A percentile compares a stretch with the other conserved stretches of the same genome.
These are phyloP conservation scores for Cylindrotheca fusiformis DNA, from an alignment of 108 stramenopile species.

Conservation along the genomic window DNA sequence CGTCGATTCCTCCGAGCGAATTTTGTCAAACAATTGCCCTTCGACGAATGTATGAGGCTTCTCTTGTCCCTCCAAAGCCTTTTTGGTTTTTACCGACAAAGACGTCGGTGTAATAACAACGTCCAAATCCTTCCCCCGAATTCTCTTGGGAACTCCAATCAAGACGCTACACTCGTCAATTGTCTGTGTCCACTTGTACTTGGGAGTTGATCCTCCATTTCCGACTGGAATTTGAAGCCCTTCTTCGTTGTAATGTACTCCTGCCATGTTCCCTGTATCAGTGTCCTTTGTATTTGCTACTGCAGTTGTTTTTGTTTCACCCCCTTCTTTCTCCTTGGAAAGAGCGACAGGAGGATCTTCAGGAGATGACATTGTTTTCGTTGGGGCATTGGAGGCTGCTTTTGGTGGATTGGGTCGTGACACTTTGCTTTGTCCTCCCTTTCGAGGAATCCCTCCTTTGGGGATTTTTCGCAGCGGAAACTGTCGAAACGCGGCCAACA, in stretches of 20 bases:
- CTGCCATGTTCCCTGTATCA: constrained; percentile 12
- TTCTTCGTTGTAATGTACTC: constrained; percentile 67
- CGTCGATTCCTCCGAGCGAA: constrained; percentile 67
- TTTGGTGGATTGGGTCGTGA: constrained; percentile 5
- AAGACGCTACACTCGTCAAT: constrained; percentile 77
- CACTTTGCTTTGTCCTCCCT: neutral
- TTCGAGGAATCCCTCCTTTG: constrained; percentile 5
- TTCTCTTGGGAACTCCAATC: constrained; percentile 53
- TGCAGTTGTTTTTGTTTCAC: constrained; percentile 4
- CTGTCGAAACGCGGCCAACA: constrained; percentile 81
- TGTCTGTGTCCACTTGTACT: constrained; percentile 89
- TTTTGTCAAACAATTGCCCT: constrained; percentile 52
- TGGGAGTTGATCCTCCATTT: constrained; percentile 78
- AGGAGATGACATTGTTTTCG: constrained; percentile 13
- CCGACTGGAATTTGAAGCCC: constrained; percentile 85
- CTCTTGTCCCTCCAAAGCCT: constrained; percentile 18
- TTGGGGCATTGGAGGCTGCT: constrained; percentile 4
- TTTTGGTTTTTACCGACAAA: constrained; percentile 52
- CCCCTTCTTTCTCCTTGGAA: constrained; percentile 5
- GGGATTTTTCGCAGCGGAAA: constrained; percentile 76
- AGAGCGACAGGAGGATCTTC: neutral
- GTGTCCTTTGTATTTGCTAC: neutral
- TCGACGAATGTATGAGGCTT: constrained; percentile 37
- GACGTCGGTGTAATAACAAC: constrained; percentile 51
- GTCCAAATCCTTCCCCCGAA: constrained; percentile 66